Evolutionary conservation across 1,284 basidiomycete genomes (phyloP), one percentile per base, ranked within the genome.

Genomic region (Rhizoctonia solani): DNA sequence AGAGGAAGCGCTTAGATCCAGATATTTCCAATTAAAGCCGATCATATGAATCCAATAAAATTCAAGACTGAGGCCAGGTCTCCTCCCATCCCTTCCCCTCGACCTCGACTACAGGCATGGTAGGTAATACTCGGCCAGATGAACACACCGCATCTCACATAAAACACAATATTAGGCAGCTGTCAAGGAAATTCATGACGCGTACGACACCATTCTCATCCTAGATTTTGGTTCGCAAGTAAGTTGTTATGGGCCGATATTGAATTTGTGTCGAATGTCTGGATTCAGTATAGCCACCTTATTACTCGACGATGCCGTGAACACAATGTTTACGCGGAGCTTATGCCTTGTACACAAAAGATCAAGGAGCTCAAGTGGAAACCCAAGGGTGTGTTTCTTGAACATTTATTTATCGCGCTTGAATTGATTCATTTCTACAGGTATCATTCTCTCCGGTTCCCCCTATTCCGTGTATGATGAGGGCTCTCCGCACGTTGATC

Each of bases 241-340:
- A 73, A 70, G 81, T 72, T 53, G 42, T 61, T 19, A 21, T 55
- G 53, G 11, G 52, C 39, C 54, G n/a, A 25, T 37, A 4, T 53
- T 55, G 65, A 66, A 59, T 54, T 71, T n/a, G n/a, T n/a, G n/a
- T n/a, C n/a, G n/a, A 69, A 61, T 72, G 58, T 39, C 44, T 59
- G 69, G 53, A 30, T 67, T 21, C 70, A 97, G 91, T 98, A 98
- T 79, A 98, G 95, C 73, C 97, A 99, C 82, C 83, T 99, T 72
- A 99, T 99, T 79, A 98, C 96, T 19, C 82, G 97, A 76, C 85
- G 97, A 87, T 98, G 96, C 83, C 91, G 97, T 77, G 97, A 99
- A 79, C 86, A 96, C 77, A 95, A 94, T 71, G 93, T 99, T 67
- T 99, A 99, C 78, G 97, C 96, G 71, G 97, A 99, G 82, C 86